These are phyloP conservation scores for Aspergillus incahuasiensis DNA, from an alignment of 495 filamentous ascomycete genomes.

Conservation along the genomic window DNA sequence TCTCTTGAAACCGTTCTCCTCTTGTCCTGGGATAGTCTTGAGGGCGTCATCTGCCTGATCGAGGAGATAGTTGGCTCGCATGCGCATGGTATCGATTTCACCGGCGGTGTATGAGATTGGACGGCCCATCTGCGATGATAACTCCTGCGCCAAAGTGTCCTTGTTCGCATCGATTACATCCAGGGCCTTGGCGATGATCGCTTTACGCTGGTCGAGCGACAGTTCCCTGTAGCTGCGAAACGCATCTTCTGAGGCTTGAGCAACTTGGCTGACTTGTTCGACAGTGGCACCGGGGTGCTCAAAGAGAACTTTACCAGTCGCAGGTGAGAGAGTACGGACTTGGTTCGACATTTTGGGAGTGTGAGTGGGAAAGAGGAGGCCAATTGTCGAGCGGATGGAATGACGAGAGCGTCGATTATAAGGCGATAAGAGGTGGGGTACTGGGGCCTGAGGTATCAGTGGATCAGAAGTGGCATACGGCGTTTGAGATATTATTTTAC, in stretches of 20 bases:
- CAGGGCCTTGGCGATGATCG: conserved; percentile 73
- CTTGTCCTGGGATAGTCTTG: conserved; percentile 62
- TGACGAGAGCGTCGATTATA: neutral
- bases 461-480: neutral
- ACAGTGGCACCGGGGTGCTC: conserved; percentile 69
- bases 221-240: conserved; percentile 66
- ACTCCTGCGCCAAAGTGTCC: conserved; percentile 73
- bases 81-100: conserved; percentile 80
- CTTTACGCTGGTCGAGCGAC: conserved; percentile 63
- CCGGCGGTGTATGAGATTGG: conserved; percentile 80
- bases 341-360: conserved; percentile 64
- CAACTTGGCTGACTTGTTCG: conserved; percentile 62
- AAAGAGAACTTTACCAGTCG: conserved; percentile 75
- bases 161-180: conserved; percentile 59
- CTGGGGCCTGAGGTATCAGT: conserved; percentile 1
- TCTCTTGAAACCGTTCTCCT: conserved; percentile 79
- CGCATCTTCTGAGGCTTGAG: conserved; percentile 60
- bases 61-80: conserved; percentile 76
- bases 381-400: neutral
- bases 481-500: neutral
- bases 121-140: conserved; percentile 92
- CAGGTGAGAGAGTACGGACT: conserved; percentile 86
- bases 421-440: conserved; percentile 38
- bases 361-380: neutral
- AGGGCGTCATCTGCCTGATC: conserved; percentile 70